Percentiles rank a stretch among this genome's conserved stretches.
Conservation (phyloP, 257 asterid species). For the Forsythia suspensa region DNA sequence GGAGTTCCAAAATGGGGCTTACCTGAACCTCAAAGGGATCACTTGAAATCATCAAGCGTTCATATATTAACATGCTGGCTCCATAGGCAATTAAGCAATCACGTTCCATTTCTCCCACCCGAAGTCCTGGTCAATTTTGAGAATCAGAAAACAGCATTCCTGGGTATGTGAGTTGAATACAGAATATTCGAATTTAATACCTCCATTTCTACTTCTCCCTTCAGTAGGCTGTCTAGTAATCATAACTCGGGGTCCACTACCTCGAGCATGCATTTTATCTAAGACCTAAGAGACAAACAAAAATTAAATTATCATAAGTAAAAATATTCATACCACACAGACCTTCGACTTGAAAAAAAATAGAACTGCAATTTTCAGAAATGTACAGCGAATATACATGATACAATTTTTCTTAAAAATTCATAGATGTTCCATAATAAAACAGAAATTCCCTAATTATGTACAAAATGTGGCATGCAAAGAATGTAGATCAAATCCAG, state of each 20-base stretch:
- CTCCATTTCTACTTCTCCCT: slow-evolving; percentile 95
- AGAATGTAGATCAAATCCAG: not conserved
- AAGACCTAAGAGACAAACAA: slow-evolving; percentile 54
- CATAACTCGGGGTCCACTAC: slow-evolving; percentile 87
- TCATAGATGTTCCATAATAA: slow-evolving; percentile 5
- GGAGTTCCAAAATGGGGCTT: slow-evolving; percentile 18
- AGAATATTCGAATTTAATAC: slow-evolving; percentile 30
- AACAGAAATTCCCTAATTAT: not conserved
- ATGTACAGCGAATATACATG: not conserved
- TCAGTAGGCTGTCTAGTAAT: slow-evolving; percentile 96
- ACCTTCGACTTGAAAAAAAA: not conserved
- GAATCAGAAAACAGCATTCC: slow-evolving; percentile 18
- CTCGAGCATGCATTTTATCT: slow-evolving; percentile 98
- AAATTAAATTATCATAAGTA: slow-evolving; percentile 14
- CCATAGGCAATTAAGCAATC: slow-evolving; percentile 99
- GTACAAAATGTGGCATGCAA: slow-evolving; percentile 1
- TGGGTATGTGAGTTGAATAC: not conserved
- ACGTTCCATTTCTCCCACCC: slow-evolving; percentile 99
- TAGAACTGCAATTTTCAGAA: not conserved
- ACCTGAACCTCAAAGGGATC: slow-evolving; percentile 98
- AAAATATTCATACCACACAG: not conserved
- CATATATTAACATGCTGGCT: slow-evolving; percentile 88
- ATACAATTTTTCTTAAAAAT: not conserved
- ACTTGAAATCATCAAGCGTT: slow-evolving; percentile 90
- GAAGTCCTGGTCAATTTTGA: slow-evolving; percentile 56